phyloP scores from a whole-genome alignment of 306 rosid species.

The Dryas alaskensis region DNA sequence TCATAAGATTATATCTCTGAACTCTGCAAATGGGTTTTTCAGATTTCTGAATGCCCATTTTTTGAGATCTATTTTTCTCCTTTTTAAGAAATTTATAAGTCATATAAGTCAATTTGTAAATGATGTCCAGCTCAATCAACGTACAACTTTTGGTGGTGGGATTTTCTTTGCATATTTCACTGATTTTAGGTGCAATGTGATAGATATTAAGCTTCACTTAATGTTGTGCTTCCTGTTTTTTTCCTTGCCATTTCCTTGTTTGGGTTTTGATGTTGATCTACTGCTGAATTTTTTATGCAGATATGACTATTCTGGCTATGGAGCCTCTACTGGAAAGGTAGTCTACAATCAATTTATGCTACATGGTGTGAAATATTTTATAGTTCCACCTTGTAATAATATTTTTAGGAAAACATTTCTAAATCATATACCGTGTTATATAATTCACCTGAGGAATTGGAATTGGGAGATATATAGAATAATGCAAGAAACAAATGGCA shows the following conservation, averaged over 20 bases:
- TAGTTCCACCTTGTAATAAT: neutral
- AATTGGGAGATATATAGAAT: neutral
- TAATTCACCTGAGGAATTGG: neutral
- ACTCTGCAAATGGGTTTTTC: neutral
- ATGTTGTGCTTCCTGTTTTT: neutral
- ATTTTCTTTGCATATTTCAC: neutral
- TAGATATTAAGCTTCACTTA: constrained; percentile 3
- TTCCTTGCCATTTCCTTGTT: neutral
- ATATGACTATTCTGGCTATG: constrained; percentile 97
- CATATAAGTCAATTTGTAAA: neutral
- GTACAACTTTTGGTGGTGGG: neutral
- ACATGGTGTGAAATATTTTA: constrained; percentile 4
- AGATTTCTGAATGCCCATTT: neutral
- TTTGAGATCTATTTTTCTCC: neutral
- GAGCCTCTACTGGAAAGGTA: constrained; percentile 98
- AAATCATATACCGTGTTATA: neutral
- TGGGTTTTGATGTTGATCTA: constrained; percentile 20
- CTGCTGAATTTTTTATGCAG: constrained; percentile 52
- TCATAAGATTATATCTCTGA: neutral
- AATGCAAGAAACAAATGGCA: neutral
- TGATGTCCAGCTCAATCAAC: neutral
- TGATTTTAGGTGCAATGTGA: constrained; percentile 1
- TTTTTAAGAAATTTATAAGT: neutral
- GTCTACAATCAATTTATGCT: constrained; percentile 28
- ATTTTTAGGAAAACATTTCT: neutral